A percentile compares a stretch with the other conserved stretches of the same genome.
These are phyloP conservation scores for Neofusicoccum umdonicola DNA, from an alignment of 2,329 filamentous ascomycete species.

Conservation along the genomic window DNA sequence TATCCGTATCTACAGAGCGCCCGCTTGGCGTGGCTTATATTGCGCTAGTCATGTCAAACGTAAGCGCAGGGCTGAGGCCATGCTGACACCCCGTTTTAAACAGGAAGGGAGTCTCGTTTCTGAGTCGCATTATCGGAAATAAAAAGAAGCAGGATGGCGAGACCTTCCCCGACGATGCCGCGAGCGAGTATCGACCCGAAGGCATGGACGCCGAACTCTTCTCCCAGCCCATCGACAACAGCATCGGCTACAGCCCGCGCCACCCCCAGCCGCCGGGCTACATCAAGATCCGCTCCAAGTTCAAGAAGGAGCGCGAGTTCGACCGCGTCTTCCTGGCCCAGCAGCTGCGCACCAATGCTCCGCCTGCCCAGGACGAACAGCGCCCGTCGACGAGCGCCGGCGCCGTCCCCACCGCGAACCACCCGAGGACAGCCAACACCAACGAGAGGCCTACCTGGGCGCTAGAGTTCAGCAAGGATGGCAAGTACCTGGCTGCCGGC, in stretches of 20 bases:
- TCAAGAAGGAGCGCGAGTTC: constrained; percentile 80
- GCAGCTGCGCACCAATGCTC: constrained; percentile 66
- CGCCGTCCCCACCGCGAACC: neutral
- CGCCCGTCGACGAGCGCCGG: constrained; percentile 23
- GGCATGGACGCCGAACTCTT: constrained; percentile 82
- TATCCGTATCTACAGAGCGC: neutral
- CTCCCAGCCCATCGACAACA: constrained; percentile 67
- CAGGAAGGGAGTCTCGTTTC: constrained; percentile 85
- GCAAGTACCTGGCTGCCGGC: constrained; percentile 85
- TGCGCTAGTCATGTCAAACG: constrained; percentile 16
- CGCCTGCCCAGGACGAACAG: constrained; percentile 26
- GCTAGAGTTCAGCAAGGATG: constrained; percentile 88
- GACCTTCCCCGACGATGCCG: constrained; percentile 33
- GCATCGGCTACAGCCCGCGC: constrained; percentile 72
- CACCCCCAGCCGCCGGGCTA: constrained; percentile 89
- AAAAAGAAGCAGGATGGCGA: constrained; percentile 62
- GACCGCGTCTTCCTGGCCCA: constrained; percentile 88
- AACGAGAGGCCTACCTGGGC: constrained; percentile 77
- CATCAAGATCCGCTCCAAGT: constrained; percentile 76
- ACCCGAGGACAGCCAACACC: neutral
- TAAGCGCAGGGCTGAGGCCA: constrained; percentile 15
- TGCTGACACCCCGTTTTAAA: constrained; percentile 15
- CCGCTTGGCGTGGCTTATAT: constrained; percentile 7
- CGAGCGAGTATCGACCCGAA: constrained; percentile 63
- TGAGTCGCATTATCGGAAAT: constrained; percentile 76